Base-by-base conservation (phyloP, 768 basidiomycete genomes). In the Fomitopsis pulvina region DNA sequence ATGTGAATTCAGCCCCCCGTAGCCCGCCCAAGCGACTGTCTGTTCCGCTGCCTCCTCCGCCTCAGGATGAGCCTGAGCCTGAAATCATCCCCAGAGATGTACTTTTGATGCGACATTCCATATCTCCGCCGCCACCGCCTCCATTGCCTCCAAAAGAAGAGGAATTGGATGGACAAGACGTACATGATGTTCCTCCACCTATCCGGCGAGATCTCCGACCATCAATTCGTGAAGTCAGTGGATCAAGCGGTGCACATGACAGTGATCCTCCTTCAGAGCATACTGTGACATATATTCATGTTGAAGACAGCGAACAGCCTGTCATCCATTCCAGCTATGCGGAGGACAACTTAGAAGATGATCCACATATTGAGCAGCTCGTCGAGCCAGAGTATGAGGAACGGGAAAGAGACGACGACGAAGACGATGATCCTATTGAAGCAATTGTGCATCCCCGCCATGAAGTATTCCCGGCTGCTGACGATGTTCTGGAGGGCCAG, bases 161-260 rank as follows among this genome's bases (percentile, higher is more conserved):
- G 20, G 14, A 46, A 29, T 5, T 16, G 41, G 20, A 43, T 4
- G 20, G 11, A 4, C 41, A 26, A n/a, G 45, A 47, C 4, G 52
- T 46, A 39, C 52, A 57, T 34, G 45, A 52, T 2, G 45, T 27
- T 3, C 48, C 48, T 4, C 47, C 47, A 8, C 38, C 47, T 22
- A 38, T 48, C 18, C 47, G 9, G 5, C 22, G 37, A 22, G 18
- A 27, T 18, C 22, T 30, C 4, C 16, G 48, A 2, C 41, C 48
- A 22, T 20, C 34, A 4, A 21, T 50, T 45, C 24, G 22, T 41
- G 14, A 30, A 18, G 24, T 45, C 47, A n/a, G 45, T 52, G 18
- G 47, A 40, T 9, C 46, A 51, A 18, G 16, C 47, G 11, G 54
- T 42, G 22, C 47, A 40, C 21, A 14, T 37, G 34, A 37, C 14